Base-by-base conservation (phyloP, 768 basidiomycete species). In the Lepiota brunneoincarnata region DNA sequence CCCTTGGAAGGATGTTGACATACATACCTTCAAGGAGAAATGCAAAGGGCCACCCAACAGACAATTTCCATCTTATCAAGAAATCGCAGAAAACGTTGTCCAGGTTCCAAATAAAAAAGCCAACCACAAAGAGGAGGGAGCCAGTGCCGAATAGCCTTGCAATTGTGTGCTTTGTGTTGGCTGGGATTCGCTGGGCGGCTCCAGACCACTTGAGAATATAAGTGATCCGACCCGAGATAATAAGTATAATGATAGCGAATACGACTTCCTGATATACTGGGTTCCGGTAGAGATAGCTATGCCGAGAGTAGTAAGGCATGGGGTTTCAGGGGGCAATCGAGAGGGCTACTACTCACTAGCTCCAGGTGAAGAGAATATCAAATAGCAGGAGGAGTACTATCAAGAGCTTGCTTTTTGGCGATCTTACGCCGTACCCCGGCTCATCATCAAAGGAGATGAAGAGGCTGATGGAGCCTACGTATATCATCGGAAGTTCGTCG, bases 401-500 rank as follows among this genome's bases (percentile, higher is more conserved):
- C 44, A 78, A 64, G 17, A 69, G 43, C 50, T 71, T 75, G 39
- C 75, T 76, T 28, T 71, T 75, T 37, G 54, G 54, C 23, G 69
- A 66, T 40, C 63, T 56, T 28, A 79, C 47, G 36, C 61, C 66
- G 57, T 79, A 86, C 2, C 84, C 84, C 3, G 75, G 79, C 49
- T 67, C 60, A 26, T 74, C 74, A 61, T 89, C 86, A 63, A 86
- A 82, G 15, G 86, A 66, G 31, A 88, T 67, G 65, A 79, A 86
- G 17, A 81, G 66, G 59, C 79, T 75, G 68, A 83, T 81, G 37
- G 80, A 81, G 4, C 80, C 79, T 50, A 85, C 80, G 63, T 86
- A 89, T 51, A 90, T 80, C 89, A 92, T 91, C 1, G 89, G 89
- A 7, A 93, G 72, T 64, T 93, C 90, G 61, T 93, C 90, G 34